Percentiles rank a stretch among this genome's conserved stretches.
Evolutionary conservation across 23 red algal genomes (phyloP).

Genomic region (Rhodosorus marinus): DNA sequence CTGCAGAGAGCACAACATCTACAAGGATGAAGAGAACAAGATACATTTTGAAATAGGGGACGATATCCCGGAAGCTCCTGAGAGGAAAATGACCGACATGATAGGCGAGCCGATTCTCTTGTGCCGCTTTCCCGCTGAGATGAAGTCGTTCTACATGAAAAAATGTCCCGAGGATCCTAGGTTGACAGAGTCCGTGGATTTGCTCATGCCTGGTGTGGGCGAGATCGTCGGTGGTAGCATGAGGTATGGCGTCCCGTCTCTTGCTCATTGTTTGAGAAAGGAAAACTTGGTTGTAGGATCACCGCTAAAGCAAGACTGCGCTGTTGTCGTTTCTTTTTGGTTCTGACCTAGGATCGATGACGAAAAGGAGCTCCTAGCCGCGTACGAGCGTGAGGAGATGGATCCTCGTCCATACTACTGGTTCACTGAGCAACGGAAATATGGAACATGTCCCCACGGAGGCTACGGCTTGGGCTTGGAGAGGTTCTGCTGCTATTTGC

Average conservation of each 20-base stretch:
- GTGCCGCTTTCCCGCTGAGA: slow-evolving; percentile 39
- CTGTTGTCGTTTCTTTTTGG: too few species aligned
- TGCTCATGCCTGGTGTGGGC: slow-evolving; percentile 79
- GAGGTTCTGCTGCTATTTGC: slow-evolving; percentile 76
- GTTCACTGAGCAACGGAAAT: slow-evolving; percentile 97
- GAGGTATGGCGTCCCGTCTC: too few species aligned
- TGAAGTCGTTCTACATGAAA: slow-evolving; percentile 99
- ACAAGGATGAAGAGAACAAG: slow-evolving; percentile 76
- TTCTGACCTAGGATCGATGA: slow-evolving; percentile 82
- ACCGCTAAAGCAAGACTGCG: too few species aligned
- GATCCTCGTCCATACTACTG: slow-evolving; percentile 82
- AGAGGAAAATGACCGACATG: slow-evolving; percentile 88
- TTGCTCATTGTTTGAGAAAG: too few species aligned
- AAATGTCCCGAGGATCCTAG: slow-evolving; percentile 63
- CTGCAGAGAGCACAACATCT: slow-evolving; percentile 78
- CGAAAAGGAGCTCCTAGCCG: slow-evolving; percentile 59
- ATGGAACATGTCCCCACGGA: slow-evolving; percentile 77
- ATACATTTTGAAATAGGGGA: slow-evolving; percentile 86
- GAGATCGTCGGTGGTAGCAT: slow-evolving; percentile 95
- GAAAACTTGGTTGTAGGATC: too few species aligned
- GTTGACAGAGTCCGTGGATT: slow-evolving; percentile 75
- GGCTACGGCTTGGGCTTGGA: slow-evolving; percentile 93
- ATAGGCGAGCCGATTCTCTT: slow-evolving; percentile 89
- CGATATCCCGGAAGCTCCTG: slow-evolving; percentile 90
- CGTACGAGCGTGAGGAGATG: slow-evolving; percentile 84